Evolutionary conservation across 2,329 filamentous ascomycete species (phyloP).

Genomic region (Ceratocystis smalleyi): DNA sequence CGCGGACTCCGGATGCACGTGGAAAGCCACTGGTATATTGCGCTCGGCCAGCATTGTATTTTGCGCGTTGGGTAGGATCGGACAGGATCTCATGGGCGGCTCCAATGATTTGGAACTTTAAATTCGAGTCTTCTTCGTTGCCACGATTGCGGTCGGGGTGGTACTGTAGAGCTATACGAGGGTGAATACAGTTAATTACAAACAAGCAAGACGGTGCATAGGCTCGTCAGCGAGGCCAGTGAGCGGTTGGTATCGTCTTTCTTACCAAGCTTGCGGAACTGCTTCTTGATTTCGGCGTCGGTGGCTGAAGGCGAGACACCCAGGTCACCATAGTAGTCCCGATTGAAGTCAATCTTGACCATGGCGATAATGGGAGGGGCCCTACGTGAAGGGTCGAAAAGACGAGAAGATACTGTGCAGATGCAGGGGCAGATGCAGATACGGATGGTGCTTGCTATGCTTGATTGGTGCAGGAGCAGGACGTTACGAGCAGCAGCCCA

Average conservation of each 20-base stretch:
- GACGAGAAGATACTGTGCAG: background rate
- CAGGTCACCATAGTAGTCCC: slow-evolving; percentile 76
- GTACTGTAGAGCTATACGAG: slow-evolving; percentile 55
- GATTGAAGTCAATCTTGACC: slow-evolving; percentile 25
- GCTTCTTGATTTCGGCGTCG: slow-evolving; percentile 64
- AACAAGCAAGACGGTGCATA: background rate
- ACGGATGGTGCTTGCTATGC: no score
- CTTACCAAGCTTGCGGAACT: slow-evolving; percentile 68
- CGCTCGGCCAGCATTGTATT: slow-evolving; percentile 34
- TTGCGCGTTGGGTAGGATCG: slow-evolving; percentile 34
- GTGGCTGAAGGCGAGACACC: slow-evolving; percentile 54
- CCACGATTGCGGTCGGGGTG: slow-evolving; percentile 84
- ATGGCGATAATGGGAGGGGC: background rate
- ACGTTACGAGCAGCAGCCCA: no score
- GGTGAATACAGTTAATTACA: background rate
- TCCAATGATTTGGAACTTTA: slow-evolving; percentile 76
- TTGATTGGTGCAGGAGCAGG: no score
- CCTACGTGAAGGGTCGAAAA: background rate
- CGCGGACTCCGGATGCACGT: slow-evolving; percentile 38
- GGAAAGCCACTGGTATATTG: slow-evolving; percentile 26
- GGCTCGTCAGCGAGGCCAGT: background rate
- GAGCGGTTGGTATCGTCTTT: slow-evolving; percentile 20
- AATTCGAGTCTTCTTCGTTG: slow-evolving; percentile 60
- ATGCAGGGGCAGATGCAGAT: background rate
- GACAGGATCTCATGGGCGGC: slow-evolving; percentile 62